These are phyloP conservation scores for Urostyla sp. DNA, from an alignment of 73 alveolate species.

Conservation along the genomic window DNA sequence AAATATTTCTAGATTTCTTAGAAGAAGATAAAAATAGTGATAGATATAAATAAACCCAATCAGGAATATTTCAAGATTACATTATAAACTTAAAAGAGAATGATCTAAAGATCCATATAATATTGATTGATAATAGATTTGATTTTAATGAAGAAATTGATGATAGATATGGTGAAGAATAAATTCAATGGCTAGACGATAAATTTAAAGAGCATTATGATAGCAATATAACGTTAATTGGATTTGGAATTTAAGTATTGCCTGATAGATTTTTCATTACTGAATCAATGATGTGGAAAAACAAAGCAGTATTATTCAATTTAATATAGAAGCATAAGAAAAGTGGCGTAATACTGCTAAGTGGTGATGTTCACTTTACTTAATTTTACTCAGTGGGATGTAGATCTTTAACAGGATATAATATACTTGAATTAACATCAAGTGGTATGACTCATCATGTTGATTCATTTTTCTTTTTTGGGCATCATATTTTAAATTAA, in stretches of 20 bases:
- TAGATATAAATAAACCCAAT: constrained; percentile 47
- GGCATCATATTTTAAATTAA: neutral
- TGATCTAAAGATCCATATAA: constrained; percentile 51
- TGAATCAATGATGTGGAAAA: constrained; percentile 58
- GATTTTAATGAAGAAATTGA: constrained; percentile 32
- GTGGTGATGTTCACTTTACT: constrained; percentile 90
- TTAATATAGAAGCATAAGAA: constrained; percentile 49
- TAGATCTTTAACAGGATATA: constrained; percentile 54
- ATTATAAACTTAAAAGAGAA: constrained; percentile 4
- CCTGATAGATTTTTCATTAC: constrained; percentile 63
- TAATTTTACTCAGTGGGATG: constrained; percentile 67
- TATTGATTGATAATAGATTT: constrained; percentile 79
- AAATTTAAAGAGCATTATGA: constrained; percentile 28
- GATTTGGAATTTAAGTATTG: constrained; percentile 74
- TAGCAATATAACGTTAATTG: constrained; percentile 61
- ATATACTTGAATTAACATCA: constrained; percentile 75
- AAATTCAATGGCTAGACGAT: constrained; percentile 81
- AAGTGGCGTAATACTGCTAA: constrained; percentile 67
- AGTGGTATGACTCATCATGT: constrained; percentile 78
- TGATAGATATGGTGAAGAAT: constrained; percentile 67
- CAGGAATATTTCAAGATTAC: constrained; percentile 74
- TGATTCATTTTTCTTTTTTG: neutral
- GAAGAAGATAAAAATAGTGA: constrained; percentile 58
- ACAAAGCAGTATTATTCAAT: constrained; percentile 63
- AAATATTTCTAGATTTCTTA: constrained; percentile 68